These are phyloP conservation scores for Microsporum canis DNA, from an alignment of 2,329 filamentous ascomycete genomes.

Conservation along the genomic window DNA sequence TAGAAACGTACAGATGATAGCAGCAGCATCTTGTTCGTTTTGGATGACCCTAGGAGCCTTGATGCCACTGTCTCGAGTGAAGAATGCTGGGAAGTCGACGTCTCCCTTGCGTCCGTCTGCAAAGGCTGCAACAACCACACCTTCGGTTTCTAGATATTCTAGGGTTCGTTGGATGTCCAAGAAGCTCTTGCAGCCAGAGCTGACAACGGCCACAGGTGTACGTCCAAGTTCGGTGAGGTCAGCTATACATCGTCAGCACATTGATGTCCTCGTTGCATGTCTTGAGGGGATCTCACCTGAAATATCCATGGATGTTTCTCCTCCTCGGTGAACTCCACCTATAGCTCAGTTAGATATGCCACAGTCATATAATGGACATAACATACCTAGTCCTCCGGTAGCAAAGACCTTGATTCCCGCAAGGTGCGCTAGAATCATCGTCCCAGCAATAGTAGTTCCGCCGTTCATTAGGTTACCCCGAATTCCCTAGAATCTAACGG, in stretches of 20 bases:
- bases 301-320: constrained; percentile 76
- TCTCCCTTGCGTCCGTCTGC: constrained; percentile 61
- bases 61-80: constrained; percentile 73
- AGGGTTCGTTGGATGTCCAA: constrained; percentile 82
- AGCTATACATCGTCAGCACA: constrained; percentile 36
- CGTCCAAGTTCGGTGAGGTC: constrained; percentile 89
- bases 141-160: constrained; percentile 61
- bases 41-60: constrained; percentile 65
- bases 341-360: constrained; percentile 4
- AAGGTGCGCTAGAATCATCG: constrained; percentile 76
- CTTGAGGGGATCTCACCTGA: constrained; percentile 40
- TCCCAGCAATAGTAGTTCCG: constrained; percentile 86
- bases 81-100: constrained; percentile 88
- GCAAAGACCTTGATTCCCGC: constrained; percentile 89
- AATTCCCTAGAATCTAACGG: constrained; percentile 40
- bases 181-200: constrained; percentile 91
- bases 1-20: constrained; percentile 57
- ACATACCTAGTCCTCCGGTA: constrained; percentile 67
- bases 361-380: not conserved
- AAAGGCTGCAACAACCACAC: constrained; percentile 78
- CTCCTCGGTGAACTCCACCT: constrained; percentile 82
- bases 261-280: not conserved
- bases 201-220: constrained; percentile 77
- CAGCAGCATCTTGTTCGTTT: constrained; percentile 70
- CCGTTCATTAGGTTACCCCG: constrained; percentile 62